Conservation (phyloP, 2,329 filamentous ascomycete genomes). For the Periconia sp. region DNA sequence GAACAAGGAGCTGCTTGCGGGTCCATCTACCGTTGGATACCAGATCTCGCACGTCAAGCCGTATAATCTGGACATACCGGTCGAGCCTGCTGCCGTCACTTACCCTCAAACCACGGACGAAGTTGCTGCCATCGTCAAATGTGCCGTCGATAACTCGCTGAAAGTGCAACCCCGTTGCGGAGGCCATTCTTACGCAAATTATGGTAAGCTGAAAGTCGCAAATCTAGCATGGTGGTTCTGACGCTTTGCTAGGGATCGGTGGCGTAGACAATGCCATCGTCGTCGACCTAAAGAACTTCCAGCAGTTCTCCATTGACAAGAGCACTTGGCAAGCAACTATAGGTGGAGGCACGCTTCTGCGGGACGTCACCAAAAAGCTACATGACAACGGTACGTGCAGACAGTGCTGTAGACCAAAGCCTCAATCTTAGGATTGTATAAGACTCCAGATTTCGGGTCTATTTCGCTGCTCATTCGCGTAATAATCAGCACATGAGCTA, state of each 20-base stretch:
- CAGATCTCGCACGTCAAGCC: slow-evolving; percentile 41
- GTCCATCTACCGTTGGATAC: slow-evolving; percentile 31
- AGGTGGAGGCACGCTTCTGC: slow-evolving; percentile 57
- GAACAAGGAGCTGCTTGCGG: slow-evolving; percentile 28
- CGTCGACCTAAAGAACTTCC: slow-evolving; percentile 58
- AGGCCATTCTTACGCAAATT: slow-evolving; percentile 67
- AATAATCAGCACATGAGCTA: no score
- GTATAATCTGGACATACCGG: slow-evolving; percentile 43
- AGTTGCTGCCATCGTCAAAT: slow-evolving; percentile 63
- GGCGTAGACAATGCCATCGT: slow-evolving; percentile 55
- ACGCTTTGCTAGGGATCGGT: slow-evolving; percentile 48
- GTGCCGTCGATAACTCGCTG: slow-evolving; percentile 57
- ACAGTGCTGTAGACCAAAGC: no score
- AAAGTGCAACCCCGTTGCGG: slow-evolving; percentile 68
- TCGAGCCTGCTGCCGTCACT: slow-evolving; percentile 61
- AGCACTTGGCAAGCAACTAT: slow-evolving; percentile 53
- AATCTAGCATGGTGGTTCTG: background rate
- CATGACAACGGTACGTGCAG: slow-evolving; percentile 44
- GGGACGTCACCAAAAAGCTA: slow-evolving; percentile 43
- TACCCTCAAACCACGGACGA: slow-evolving; percentile 60
- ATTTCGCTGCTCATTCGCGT: no score
- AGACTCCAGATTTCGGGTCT: no score
- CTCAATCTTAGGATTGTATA: no score
- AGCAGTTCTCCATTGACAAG: slow-evolving; percentile 53
- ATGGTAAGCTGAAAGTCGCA: slow-evolving; percentile 40